Conservation (phyloP, 306 rosid species). For the Coriaria nepalensis region DNA sequence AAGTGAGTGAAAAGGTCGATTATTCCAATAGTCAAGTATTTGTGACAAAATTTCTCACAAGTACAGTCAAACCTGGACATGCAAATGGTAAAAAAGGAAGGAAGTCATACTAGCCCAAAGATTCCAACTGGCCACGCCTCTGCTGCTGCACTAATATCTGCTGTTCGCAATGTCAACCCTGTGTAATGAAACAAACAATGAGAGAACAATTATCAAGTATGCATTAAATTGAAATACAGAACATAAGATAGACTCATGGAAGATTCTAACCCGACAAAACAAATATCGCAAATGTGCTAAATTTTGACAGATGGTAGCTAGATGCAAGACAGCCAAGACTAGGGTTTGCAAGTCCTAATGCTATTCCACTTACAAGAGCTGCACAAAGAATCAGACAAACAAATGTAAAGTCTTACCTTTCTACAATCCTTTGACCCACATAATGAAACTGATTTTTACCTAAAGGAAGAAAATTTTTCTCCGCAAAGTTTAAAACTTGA, state of each 20-base stretch:
- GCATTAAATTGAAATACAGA: background rate
- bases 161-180: constrained; percentile 75
- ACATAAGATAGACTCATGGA: background rate
- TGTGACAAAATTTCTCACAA: too few species aligned
- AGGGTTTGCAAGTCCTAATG: constrained; percentile 54
- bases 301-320: constrained; percentile 53
- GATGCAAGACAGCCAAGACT: constrained; percentile 70
- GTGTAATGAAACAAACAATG: constrained; percentile 9
- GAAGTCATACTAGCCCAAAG: constrained; percentile 72
- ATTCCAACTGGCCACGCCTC: constrained; percentile 95
- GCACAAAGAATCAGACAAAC: constrained; percentile 1
- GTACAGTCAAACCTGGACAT: constrained; percentile 6
- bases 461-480: constrained; percentile 57
- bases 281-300: constrained; percentile 73
- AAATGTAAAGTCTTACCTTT: too few species aligned
- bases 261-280: constrained; percentile 55
- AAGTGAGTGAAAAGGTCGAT: too few species aligned
- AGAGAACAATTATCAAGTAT: background rate
- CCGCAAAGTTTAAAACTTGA: constrained; percentile 40
- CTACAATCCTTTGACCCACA: background rate
- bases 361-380: constrained; percentile 59
- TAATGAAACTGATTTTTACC: constrained; percentile 26
- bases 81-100: constrained; percentile 14
- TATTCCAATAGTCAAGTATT: too few species aligned
- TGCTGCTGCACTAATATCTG: constrained; percentile 62